Percentiles rank a stretch among this genome's conserved stretches.
Evolutionary conservation across 352 stramenopile genomes (phyloP).

Genomic region (Globisporangium nunn): DNA sequence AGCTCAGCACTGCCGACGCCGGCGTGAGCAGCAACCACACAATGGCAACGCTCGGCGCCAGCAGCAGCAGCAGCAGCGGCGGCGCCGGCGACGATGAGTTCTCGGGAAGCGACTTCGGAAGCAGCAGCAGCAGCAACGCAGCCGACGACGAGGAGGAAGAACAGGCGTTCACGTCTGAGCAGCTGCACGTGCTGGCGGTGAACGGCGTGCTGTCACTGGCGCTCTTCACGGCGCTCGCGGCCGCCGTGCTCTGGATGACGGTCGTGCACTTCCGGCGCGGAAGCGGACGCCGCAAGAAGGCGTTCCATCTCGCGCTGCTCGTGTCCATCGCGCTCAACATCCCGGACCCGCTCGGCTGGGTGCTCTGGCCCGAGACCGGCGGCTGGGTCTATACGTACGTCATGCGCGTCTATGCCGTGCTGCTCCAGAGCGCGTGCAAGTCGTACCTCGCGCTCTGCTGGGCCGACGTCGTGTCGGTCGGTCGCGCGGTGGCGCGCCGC

Average conservation of each 20-base stretch:
- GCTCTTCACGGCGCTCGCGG: slow-evolving; percentile 52
- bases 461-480: slow-evolving; percentile 73
- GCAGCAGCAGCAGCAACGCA: neutral
- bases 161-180: slow-evolving; percentile 18
- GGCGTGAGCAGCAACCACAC: slow-evolving; percentile 4
- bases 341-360: slow-evolving; percentile 48
- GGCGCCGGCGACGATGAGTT: neutral
- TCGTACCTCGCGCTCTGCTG: slow-evolving; percentile 77
- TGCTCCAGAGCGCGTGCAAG: slow-evolving; percentile 75
- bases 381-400: slow-evolving; percentile 63
- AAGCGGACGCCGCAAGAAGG: slow-evolving; percentile 45
- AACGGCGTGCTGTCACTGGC: slow-evolving; percentile 54
- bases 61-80: slow-evolving; percentile 8
- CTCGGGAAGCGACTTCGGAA: neutral
- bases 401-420: slow-evolving; percentile 51
- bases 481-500: slow-evolving; percentile 48
- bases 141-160: slow-evolving; percentile 3
- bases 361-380: slow-evolving; percentile 51
- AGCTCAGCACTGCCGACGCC: neutral
- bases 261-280: slow-evolving; percentile 48
- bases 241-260: slow-evolving; percentile 59
- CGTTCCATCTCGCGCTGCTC: slow-evolving; percentile 73
- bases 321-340: slow-evolving; percentile 56
- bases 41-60: neutral
- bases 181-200: slow-evolving; percentile 39